Base-by-base conservation (phyloP, 2,329 filamentous ascomycete genomes). In the Elsinoe arachidis region DNA sequence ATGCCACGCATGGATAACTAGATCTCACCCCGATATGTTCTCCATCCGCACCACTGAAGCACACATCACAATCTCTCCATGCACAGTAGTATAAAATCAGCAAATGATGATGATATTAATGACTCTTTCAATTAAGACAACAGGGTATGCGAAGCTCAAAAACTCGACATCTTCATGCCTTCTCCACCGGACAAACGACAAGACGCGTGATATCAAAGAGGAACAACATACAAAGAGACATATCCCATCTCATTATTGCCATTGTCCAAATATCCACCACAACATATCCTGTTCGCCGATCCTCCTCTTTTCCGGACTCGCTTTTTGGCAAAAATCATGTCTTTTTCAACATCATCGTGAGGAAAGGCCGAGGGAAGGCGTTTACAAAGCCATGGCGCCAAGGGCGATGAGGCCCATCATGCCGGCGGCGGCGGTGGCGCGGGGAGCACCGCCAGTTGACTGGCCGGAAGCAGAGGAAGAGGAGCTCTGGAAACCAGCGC, bases 311-410 rank as follows among this genome's bases (percentile, higher is more conserved):
- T 26, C 38, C 3, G 4, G 5, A 5, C 46, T 14, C 17, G 17
- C 19, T 46, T n/a, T n/a, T 26, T 26, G 15, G 11, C 23, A 9
- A 17, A 52, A 53, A 38, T 53, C 33, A 26, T 34, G 34, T 26
- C 49, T 53, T 38, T 39, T 26, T 34, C 37, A 35, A 34, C 46
- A 51, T 51, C 34, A 53, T 53, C 49, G 17, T 38, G 38, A 53
- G 30, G 14, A 35, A n/a, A 41, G 38, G 26, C 26, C 6, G 46
- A n/a, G 11, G 12, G 41, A 14, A 19, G 10, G 33, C 33, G 38
- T 46, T 58, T 58, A 61, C 10, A 61, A 38, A 55, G 56, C 60
- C 55, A 60, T 39, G 19, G 60, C 60, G 53, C 58, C 60, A 15
- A 61, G 56, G 43, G 60, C 60, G 38, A 61, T 38, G 30, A 61